Evolutionary conservation across 2,329 filamentous ascomycete species (phyloP).

Genomic region (Epicoccum sorghinum): DNA sequence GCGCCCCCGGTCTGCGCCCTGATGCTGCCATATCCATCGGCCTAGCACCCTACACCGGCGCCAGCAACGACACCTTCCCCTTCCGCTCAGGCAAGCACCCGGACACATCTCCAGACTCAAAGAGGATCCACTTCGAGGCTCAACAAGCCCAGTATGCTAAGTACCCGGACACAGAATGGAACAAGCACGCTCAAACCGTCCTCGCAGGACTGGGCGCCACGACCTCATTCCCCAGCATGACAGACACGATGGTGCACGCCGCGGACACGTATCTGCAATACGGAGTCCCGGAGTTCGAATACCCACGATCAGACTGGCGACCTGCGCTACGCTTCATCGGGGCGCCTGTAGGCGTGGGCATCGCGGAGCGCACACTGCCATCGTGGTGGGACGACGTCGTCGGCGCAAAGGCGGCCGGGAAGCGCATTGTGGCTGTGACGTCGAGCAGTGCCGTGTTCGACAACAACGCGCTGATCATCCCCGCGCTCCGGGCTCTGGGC

Average conservation of each 20-base stretch:
- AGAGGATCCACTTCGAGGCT: constrained; percentile 14
- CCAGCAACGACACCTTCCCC: constrained; percentile 22
- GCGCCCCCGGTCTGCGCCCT: constrained; percentile 47
- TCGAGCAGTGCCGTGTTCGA: constrained; percentile 55
- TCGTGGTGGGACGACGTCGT: constrained; percentile 55
- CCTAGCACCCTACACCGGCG: constrained; percentile 23
- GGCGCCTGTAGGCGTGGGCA: constrained; percentile 16
- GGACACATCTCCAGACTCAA: constrained; percentile 12
- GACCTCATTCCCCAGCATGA: constrained; percentile 3
- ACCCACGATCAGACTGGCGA: constrained; percentile 44
- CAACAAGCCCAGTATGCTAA: constrained; percentile 4
- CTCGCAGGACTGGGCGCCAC: constrained; percentile 14
- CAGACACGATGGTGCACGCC: constrained; percentile 27
- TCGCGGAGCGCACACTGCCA: constrained; percentile 40
- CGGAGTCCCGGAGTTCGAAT: constrained; percentile 45
- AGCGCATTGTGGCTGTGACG: constrained; percentile 52
- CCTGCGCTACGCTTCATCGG: constrained; percentile 54
- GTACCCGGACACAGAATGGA: constrained; percentile 19
- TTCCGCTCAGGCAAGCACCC: constrained; percentile 19
- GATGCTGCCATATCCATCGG: constrained; percentile 51
- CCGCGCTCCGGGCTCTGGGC: constrained; percentile 52
- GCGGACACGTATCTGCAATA: constrained; percentile 42
- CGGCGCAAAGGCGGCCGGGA: constrained; percentile 45
- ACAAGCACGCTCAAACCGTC: constrained; percentile 18
- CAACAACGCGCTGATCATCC: constrained; percentile 52